phyloP scores from a whole-genome alignment of 2,329 filamentous ascomycete genomes.

The Gremmenia infestans region DNA sequence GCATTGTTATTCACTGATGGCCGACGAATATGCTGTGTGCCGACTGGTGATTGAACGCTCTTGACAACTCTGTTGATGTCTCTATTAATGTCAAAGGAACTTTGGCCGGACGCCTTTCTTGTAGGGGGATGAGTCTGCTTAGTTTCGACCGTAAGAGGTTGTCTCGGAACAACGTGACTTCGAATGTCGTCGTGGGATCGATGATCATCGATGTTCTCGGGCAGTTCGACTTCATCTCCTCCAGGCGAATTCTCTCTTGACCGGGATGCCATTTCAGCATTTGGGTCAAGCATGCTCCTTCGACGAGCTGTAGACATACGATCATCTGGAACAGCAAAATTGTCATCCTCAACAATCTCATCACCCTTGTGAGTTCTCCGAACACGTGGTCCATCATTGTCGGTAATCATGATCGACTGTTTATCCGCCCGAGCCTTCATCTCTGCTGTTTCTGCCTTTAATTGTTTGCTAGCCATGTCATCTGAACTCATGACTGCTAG shows the following conservation, averaged over 20 bases:
- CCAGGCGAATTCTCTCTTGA: conserved; percentile 34
- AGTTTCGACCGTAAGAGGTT: conserved; percentile 30
- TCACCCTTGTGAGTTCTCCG: conserved; percentile 93
- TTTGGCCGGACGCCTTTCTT: conserved; percentile 24
- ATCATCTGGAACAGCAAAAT: conserved; percentile 35
- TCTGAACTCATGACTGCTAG: conserved; percentile 85
- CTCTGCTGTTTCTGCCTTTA: conserved; percentile 70
- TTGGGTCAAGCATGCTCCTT: conserved; percentile 36
- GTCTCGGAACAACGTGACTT: conserved; percentile 20
- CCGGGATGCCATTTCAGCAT: conserved; percentile 29
- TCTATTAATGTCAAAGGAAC: conserved; percentile 44
- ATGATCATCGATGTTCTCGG: conserved; percentile 28
- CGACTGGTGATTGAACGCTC: conserved; percentile 70
- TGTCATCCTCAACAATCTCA: conserved; percentile 77
- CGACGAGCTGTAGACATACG: conserved; percentile 30
- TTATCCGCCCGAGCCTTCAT: conserved; percentile 76
- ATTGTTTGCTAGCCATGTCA: conserved; percentile 87
- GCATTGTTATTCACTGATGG: conserved; percentile 39
- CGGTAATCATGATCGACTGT: conserved; percentile 75
- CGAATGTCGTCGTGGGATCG: conserved; percentile 26
- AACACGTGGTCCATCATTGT: conserved; percentile 66
- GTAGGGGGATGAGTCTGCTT: conserved; percentile 13
- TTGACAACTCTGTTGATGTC: conserved; percentile 84
- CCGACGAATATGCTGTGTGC: conserved; percentile 39
- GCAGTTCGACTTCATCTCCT: conserved; percentile 29